Conservation (phyloP, 495 filamentous ascomycete species). For the Penicillium simplicissimum region DNA sequence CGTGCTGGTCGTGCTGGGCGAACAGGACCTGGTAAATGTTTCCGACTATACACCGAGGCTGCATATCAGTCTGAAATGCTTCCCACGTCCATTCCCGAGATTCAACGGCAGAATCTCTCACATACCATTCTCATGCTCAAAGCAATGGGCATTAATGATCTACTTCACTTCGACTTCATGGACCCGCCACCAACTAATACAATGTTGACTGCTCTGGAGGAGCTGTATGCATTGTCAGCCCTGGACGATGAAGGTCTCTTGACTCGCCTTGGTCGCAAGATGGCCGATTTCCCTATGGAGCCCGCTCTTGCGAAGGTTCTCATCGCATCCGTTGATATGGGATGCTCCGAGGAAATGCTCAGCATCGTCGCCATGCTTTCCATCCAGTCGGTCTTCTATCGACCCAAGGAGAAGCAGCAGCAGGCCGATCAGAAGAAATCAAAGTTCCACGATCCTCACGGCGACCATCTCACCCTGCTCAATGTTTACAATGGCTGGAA, state of each 20-base stretch:
- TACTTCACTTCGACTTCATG: slow-evolving; percentile 99
- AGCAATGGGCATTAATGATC: slow-evolving; percentile 98
- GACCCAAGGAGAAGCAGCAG: slow-evolving; percentile 93
- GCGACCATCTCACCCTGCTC: slow-evolving; percentile 90
- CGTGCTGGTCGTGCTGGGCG: slow-evolving; percentile 88
- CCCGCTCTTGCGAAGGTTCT: slow-evolving; percentile 87
- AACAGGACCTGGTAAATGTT: slow-evolving; percentile 96
- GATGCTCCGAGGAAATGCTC: slow-evolving; percentile 91
- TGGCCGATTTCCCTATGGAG: slow-evolving; percentile 97
- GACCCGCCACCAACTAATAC: slow-evolving; percentile 96
- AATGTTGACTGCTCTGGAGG: slow-evolving; percentile 94
- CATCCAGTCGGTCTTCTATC: slow-evolving; percentile 82
- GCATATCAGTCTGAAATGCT: slow-evolving; percentile 98
- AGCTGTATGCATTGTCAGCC: slow-evolving; percentile 87
- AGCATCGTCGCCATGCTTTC: slow-evolving; percentile 95
- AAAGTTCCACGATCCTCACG: slow-evolving; percentile 93
- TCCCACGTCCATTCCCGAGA: slow-evolving; percentile 92
- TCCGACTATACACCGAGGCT: slow-evolving; percentile 91
- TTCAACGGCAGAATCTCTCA: slow-evolving; percentile 93
- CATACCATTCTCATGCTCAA: slow-evolving; percentile 98
- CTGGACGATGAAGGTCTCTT: slow-evolving; percentile 96
- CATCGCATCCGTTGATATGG: slow-evolving; percentile 81
- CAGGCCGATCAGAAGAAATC: slow-evolving; percentile 97
- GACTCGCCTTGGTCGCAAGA: slow-evolving; percentile 89
- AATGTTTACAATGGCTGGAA: slow-evolving; percentile 99